Percentiles rank a stretch among this genome's conserved stretches.
Evolutionary conservation across 768 basidiomycete genomes (phyloP).

Genomic region (Trametes coccinea): DNA sequence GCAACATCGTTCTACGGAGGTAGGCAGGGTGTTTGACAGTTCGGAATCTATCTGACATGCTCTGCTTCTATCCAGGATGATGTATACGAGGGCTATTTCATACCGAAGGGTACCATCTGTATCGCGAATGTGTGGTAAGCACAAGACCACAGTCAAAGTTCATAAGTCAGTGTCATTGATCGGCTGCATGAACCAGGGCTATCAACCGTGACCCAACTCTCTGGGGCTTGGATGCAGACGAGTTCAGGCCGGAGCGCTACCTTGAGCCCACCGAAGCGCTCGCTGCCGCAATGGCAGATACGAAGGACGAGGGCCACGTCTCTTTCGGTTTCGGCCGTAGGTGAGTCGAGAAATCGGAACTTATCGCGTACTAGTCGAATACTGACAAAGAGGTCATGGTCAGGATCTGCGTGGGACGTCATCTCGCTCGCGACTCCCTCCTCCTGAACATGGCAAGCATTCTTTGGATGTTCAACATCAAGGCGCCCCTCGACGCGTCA

Average conservation of each 20-base stretch:
- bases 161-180: constrained; percentile 46
- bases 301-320: constrained; percentile 8
- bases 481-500: background rate
- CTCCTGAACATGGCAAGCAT: constrained; percentile 12
- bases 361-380: background rate
- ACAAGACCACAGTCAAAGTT: background rate
- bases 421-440: constrained; percentile 7
- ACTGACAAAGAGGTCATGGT: too few relatives aligned
- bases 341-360: background rate
- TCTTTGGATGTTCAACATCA: constrained; percentile 15
- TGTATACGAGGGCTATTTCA: constrained; percentile 15
- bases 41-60: too few relatives aligned
- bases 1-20: constrained; percentile 3
- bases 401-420: constrained; percentile 15
- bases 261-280: constrained; percentile 25
- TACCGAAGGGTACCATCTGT: constrained; percentile 18
- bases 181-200: constrained; percentile 42
- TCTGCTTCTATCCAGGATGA: constrained; percentile 9
- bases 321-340: constrained; percentile 29
- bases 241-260: constrained; percentile 23
- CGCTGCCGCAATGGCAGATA: constrained; percentile 1
- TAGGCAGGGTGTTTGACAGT: background rate
- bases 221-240: constrained; percentile 17
- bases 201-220: constrained; percentile 52
- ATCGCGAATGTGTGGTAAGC: constrained; percentile 21